Evolutionary conservation across 2,329 filamentous ascomycete genomes (phyloP), one percentile per base, ranked within the genome.

Genomic region (Pyrenophora tritici-repentis): DNA sequence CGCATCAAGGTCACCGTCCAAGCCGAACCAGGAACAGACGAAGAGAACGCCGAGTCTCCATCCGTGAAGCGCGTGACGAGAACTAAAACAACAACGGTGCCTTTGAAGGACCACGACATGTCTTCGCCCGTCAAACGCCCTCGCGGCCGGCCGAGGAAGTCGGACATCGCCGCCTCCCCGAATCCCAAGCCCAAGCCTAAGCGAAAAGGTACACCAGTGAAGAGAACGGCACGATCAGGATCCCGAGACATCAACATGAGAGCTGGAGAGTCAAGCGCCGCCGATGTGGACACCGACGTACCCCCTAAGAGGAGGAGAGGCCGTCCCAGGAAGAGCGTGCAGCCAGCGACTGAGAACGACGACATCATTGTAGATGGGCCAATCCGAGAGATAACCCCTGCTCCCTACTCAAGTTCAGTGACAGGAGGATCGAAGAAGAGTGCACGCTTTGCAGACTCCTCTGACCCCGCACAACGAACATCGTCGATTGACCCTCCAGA

Each of bases 1-100:
- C 73, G 74, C 50, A 78, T 80, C 65, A 78, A 76, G 48, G 78
- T 81, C 47, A 81, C 78, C 1, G 78, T 81, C 8, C 68, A 80
- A 56, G 76, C 78, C 12, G 76, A 79, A 55, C 76, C 75, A 32
- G 66, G 67, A 14, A 66, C 59, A 47, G 69, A 73, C 43, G 61
- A 59, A 31, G 71, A 73, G 33, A 67, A 70, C 48, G 42, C 56
- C 9, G 50, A 57, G 40, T 73, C 71, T 9, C 72, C 71, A 14
- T 66, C 58, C 9, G 60, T 66, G 3, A 63, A 62, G 39, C 65
- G 58, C 26, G 48, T 62, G 14, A 67, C 62, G 16, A 58, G 67
- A 26, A 70, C 67, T 14, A 67, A 63, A 43, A 76, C 75, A 0
- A 76, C 70, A 4, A 76, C 68, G 0, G 61, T 79, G 0, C 77